Base-by-base conservation (phyloP, 2,329 filamentous ascomycete species). In the Arthrobotrys conoides region DNA sequence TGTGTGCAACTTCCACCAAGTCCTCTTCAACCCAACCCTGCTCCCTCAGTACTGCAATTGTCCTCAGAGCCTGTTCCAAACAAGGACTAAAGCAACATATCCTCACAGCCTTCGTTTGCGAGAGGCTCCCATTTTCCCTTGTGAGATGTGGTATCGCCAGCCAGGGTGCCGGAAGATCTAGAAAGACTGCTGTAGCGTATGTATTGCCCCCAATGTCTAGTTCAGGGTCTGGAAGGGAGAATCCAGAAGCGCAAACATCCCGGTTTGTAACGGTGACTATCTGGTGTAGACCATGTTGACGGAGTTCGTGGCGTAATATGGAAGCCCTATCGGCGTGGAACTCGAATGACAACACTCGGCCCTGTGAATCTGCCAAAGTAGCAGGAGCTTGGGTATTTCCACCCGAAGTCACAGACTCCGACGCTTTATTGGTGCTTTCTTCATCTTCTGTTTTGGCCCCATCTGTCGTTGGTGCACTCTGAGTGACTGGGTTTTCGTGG, bases 1-100 rank as follows among this genome's bases (percentile, higher is more conserved):
- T 90, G 82, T 97, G 91, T 10, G 90, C 87, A 10, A 99, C 89
- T 84, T 97, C 96, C 0, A 97, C 92, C 93, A 97, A 97, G 81
- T 93, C 90, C 80, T 98, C 96, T 73, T 95, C 92, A 9, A 94
- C 88, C 96, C 96, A 99, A 67, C 93, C 93, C 5, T 94, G 86
- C 44, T 90, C 89, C 68, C 95, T 91, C 84, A 99, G 88, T 12
- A 90, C 89, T 10, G 92, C 91, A 68, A 97, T 91, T 0, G 96
- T 98, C 71, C 91, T 90, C 67, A 92, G 93, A 22, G 96, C 95
- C 86, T 99, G 96, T 85, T 99, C 96, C 81, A 99, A 96, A 84
- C 96, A 99, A 0, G 96, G 96, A 0, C 92, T 96, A 85, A 99
- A 99, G 0, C 94, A 96, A 86, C 96, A 99, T 69, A 99, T 88